phyloP scores from a whole-genome alignment of 768 basidiomycete genomes.

The Xerocomellus intermedius region DNA sequence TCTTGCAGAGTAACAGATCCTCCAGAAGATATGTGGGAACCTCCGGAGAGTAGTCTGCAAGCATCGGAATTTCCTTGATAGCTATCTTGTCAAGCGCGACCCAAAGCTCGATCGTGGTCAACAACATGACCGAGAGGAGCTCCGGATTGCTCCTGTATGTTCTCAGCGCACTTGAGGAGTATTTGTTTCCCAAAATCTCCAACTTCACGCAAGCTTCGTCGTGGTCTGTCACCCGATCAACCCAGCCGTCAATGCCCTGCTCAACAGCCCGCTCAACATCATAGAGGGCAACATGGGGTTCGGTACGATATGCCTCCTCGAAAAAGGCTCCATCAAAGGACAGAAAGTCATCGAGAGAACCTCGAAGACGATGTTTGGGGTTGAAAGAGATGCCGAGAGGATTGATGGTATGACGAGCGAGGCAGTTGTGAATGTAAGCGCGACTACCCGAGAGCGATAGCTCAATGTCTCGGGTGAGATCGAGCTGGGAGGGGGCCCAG shows the following conservation, averaged over 20 bases:
- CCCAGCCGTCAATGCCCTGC: constrained; percentile 35
- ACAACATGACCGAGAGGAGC: constrained; percentile 40
- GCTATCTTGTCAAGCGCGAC: constrained; percentile 31
- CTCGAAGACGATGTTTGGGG: constrained; percentile 2
- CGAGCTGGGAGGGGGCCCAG: constrained; percentile 32
- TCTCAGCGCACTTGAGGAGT: constrained; percentile 25
- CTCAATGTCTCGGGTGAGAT: constrained; percentile 30
- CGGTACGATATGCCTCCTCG: background rate
- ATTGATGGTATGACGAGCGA: background rate
- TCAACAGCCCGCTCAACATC: constrained; percentile 39
- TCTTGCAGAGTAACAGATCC: constrained; percentile 29
- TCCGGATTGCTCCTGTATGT: constrained; percentile 37
- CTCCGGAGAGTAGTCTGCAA: constrained; percentile 34
- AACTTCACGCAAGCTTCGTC: constrained; percentile 12
- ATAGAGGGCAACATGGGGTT: constrained; percentile 20
- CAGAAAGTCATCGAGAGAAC: background rate
- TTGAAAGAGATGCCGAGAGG: background rate
- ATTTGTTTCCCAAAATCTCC: constrained; percentile 25
- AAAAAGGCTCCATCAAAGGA: constrained; percentile 11
- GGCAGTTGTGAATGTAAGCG: constrained; percentile 26
- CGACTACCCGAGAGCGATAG: constrained; percentile 34
- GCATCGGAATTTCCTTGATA: constrained; percentile 20
- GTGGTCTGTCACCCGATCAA: constrained; percentile 7
- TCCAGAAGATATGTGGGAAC: constrained; percentile 26
- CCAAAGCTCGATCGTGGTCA: constrained; percentile 38